Percentiles rank a stretch among this genome's conserved stretches.
phyloP scores from a whole-genome alignment of 192 early-diverging fungal species.

The Coemansia sp. region DNA sequence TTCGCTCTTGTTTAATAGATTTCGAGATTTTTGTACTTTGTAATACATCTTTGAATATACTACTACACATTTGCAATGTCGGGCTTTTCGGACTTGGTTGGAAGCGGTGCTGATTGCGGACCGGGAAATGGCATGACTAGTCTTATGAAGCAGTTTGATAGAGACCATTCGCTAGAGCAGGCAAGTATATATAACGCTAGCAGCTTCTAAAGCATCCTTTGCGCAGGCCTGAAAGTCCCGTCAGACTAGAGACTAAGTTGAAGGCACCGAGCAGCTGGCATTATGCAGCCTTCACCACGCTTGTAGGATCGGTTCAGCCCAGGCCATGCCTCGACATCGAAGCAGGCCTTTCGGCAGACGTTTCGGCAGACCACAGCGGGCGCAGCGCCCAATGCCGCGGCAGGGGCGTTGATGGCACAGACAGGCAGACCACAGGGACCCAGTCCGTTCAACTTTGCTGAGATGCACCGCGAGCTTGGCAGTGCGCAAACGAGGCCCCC shows the following conservation, averaged over 20 bases:
- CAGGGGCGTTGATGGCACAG: conserved; percentile 30
- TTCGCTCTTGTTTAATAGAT: background rate
- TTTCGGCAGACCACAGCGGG: conserved; percentile 34
- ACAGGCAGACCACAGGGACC: conserved; percentile 13
- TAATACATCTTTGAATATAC: background rate
- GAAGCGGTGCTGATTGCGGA: conserved; percentile 69
- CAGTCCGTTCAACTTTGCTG: conserved; percentile 66
- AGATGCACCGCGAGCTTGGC: conserved; percentile 69
- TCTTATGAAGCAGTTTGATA: conserved; percentile 78
- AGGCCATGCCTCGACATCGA: conserved; percentile 40
- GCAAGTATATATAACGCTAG: conserved; percentile 44
- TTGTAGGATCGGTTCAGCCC: conserved; percentile 44
- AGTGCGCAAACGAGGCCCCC: conserved; percentile 39
- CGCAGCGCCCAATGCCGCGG: conserved; percentile 18
- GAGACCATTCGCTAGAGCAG: conserved; percentile 78
- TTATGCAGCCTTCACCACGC: background rate
- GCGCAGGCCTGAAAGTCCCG: background rate
- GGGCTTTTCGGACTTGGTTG: conserved; percentile 61
- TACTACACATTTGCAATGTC: conserved; percentile 32
- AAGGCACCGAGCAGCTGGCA: background rate
- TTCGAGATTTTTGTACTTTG: background rate
- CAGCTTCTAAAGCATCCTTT: background rate
- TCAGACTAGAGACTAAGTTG: background rate
- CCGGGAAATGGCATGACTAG: conserved; percentile 73
- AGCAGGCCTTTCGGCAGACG: conserved; percentile 44